Percentiles rank a stretch among this genome's conserved stretches.
Evolutionary conservation across 2,329 filamentous ascomycete genomes (phyloP).

Genomic region (Colletotrichum sublineola): DNA sequence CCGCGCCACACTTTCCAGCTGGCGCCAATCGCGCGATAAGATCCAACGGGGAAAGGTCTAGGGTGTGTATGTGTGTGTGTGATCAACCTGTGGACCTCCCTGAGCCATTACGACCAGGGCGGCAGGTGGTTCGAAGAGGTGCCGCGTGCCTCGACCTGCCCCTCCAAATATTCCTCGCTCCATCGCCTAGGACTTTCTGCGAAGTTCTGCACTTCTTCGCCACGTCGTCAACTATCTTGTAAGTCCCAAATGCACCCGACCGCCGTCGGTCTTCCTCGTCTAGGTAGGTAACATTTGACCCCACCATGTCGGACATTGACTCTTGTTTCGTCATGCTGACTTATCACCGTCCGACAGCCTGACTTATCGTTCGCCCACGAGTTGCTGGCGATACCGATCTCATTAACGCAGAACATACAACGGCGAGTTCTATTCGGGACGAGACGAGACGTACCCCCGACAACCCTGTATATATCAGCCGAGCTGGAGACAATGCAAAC

Average conservation of each 20-base stretch:
- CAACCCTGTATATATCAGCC: conserved; percentile 1
- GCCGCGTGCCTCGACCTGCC: conserved; percentile 40
- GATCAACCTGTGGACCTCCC: conserved; percentile 11
- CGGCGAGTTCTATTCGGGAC: conserved; percentile 9
- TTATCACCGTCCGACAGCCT: conserved; percentile 36
- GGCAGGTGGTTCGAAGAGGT: conserved; percentile 31
- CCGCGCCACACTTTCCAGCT: conserved; percentile 30
- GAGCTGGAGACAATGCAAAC: conserved; percentile 43
- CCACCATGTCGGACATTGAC: conserved; percentile 37
- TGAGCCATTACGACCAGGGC: conserved; percentile 12
- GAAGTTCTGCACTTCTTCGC: conserved; percentile 12
- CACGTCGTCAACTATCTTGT: conserved; percentile 10
- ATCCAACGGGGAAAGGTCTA: conserved; percentile 18
- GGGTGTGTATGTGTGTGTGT: conserved; percentile 28
- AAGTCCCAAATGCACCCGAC: conserved; percentile 11
- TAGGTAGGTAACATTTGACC: conserved; percentile 40
- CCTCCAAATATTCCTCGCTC: conserved; percentile 37
- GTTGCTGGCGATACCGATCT: conserved; percentile 36
- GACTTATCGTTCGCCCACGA: conserved; percentile 33
- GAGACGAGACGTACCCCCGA: not conserved
- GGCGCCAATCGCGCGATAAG: conserved; percentile 41
- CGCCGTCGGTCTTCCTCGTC: not conserved
- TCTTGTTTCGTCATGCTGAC: conserved; percentile 43
- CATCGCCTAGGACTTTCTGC: conserved; percentile 10
- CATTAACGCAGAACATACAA: conserved; percentile 21